These are phyloP conservation scores for Cajanus cajan DNA, from an alignment of 306 rosid genomes.

Conservation along the genomic window DNA sequence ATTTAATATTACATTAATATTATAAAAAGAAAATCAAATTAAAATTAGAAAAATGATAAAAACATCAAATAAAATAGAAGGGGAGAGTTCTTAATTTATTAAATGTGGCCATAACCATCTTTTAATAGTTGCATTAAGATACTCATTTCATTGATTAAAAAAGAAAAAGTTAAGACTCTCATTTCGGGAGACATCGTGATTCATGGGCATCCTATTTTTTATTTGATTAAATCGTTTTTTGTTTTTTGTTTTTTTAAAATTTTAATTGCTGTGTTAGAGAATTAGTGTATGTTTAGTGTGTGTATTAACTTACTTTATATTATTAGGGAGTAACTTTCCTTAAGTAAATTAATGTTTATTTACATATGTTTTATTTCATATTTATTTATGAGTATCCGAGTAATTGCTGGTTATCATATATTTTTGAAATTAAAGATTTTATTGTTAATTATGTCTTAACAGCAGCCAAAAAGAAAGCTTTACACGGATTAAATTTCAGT, in stretches of 20 bases:
- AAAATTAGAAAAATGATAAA: no score
- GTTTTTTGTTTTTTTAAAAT: background rate
- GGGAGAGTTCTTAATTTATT: no score
- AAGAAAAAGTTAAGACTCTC: background rate
- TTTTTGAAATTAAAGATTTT: background rate
- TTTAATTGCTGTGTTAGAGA: background rate
- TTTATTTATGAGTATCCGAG: background rate
- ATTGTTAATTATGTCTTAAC: background rate
- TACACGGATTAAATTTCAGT: background rate
- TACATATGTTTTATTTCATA: no score
- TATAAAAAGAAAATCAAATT: no score
- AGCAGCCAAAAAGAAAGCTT: background rate
- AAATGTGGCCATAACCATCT: background rate
- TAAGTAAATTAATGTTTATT: no score
- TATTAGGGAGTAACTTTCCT: no score
- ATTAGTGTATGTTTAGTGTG: no score
- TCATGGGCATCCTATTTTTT: slow-evolving; percentile 17
- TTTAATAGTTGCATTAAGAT: slow-evolving; percentile 7
- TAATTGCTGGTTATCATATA: background rate
- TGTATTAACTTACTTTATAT: no score
- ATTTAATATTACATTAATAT: no score
- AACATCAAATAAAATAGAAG: no score
- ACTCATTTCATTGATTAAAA: background rate
- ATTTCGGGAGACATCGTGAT: slow-evolving; percentile 1
- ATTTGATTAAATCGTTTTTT: background rate